A percentile compares a stretch with the other conserved stretches of the same genome.
Conservation (phyloP, 2,329 filamentous ascomycete species). For the Aspergillus ruber region DNA sequence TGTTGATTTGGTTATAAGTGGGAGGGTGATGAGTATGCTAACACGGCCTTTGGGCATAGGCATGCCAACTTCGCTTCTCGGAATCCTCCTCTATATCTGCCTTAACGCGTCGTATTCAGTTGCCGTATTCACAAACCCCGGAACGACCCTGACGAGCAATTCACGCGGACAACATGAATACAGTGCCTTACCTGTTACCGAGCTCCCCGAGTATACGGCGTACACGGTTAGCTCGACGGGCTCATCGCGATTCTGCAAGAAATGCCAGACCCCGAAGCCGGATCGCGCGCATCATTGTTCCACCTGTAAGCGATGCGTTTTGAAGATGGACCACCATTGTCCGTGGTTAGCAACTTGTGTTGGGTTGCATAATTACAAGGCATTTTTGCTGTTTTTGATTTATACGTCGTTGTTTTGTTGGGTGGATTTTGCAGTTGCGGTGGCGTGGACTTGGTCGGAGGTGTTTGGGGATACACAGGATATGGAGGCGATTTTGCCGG, state of each 20-base stretch:
- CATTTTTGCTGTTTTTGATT: conserved; percentile 84
- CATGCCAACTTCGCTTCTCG: conserved; percentile 52
- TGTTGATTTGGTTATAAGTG: not conserved
- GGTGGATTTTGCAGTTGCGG: conserved; percentile 69
- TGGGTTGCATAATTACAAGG: conserved; percentile 89
- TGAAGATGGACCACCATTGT: conserved; percentile 99
- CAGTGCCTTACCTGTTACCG: conserved; percentile 70
- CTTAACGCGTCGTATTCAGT: conserved; percentile 86
- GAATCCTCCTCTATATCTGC: conserved; percentile 65
- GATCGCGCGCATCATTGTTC: conserved; percentile 97
- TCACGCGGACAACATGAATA: conserved; percentile 47
- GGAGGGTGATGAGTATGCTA: not conserved
- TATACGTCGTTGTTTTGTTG: conserved; percentile 86
- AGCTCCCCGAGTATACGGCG: conserved; percentile 57
- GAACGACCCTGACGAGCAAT: conserved; percentile 49
- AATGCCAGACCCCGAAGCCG: conserved; percentile 89
- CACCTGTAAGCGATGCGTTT: conserved; percentile 83
- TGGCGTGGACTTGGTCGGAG: conserved; percentile 78
- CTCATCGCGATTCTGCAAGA: conserved; percentile 87
- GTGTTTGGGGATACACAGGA: conserved; percentile 65
- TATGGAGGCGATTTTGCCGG: conserved; percentile 69
- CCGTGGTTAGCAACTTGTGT: conserved; percentile 97
- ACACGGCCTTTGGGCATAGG: conserved; percentile 25
- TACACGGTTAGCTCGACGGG: conserved; percentile 92
- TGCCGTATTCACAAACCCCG: conserved; percentile 88